Percentiles rank a stretch among this genome's conserved stretches.
Evolutionary conservation across 495 filamentous ascomycete species (phyloP).

Genomic region (Thermochaetoides thermophila): DNA sequence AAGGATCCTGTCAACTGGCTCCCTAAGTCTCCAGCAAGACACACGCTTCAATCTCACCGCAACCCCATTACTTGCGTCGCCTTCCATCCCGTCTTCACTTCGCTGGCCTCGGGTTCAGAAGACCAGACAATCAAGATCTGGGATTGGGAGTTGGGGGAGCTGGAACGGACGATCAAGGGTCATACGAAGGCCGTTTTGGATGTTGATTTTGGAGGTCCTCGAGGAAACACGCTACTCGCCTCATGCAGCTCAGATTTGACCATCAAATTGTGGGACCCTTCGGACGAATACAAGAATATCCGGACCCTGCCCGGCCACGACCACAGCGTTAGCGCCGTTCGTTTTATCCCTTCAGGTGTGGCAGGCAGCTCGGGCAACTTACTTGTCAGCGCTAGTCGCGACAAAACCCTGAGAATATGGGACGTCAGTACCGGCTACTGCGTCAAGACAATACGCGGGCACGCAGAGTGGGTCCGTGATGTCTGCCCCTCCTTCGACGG

Average conservation of each 20-base stretch:
- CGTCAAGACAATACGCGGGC: slow-evolving; percentile 67
- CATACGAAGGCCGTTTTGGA: slow-evolving; percentile 84
- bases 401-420: slow-evolving; percentile 79
- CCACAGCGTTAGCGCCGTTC: slow-evolving; percentile 73
- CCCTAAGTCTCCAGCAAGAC: slow-evolving; percentile 61
- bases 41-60: slow-evolving; percentile 76
- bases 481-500: slow-evolving; percentile 74
- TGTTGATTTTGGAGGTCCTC: slow-evolving; percentile 82
- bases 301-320: slow-evolving; percentile 88
- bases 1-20: slow-evolving; percentile 82
- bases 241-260: slow-evolving; percentile 84
- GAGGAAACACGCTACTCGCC: slow-evolving; percentile 72
- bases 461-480: slow-evolving; percentile 82
- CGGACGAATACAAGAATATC: slow-evolving; percentile 90
- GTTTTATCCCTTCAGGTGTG: slow-evolving; percentile 73
- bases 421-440: slow-evolving; percentile 89
- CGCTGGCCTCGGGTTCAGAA: slow-evolving; percentile 82
- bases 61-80: slow-evolving; percentile 73
- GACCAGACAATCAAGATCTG: slow-evolving; percentile 85
- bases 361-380: slow-evolving; percentile 58
- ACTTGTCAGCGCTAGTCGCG: slow-evolving; percentile 65
- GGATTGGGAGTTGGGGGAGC: slow-evolving; percentile 94
- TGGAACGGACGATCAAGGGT: slow-evolving; percentile 83
- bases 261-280: slow-evolving; percentile 93
- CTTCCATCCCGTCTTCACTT: slow-evolving; percentile 89